Base-by-base conservation (phyloP, 1,139 yeast genomes). In the Candida frijolesensis region DNA sequence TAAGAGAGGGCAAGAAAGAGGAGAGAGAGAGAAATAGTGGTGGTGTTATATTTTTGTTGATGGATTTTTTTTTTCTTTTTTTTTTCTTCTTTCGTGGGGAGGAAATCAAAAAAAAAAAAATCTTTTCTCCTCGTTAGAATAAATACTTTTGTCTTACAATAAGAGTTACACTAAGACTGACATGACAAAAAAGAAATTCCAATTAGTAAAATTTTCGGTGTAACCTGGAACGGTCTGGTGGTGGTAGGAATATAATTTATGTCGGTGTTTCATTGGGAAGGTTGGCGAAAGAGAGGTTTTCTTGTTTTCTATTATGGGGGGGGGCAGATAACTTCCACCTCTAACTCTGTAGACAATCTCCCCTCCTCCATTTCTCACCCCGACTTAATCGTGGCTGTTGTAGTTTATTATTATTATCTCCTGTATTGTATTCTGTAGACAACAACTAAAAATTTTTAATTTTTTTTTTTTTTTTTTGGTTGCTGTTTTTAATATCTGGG, bases 11-110 rank as follows among this genome's bases (percentile, higher is more conserved):
- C n/a, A 9, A 5, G 1, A 35, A 16, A 35, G 16, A 16, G 16
- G 15, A 35, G 22, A 22, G 19, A 38, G 16, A 38, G 30, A 16
- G 30, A 19, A 11, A 18, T 38, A 34, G 37, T 19, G 30, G 42
- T 38, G 42, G 42, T 38, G 42, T 38, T 38, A 38, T 38, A 38
- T 38, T 38, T 38, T 38, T 38, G 42, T 38, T 38, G 42, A 38
- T 38, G 42, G 42, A 38, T 38, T 38, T 14, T 38, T 22, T 38
- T 38, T 38, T 38, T 22, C n/a, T 38, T 38, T 38, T 22, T 38
- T 19, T n/a, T n/a, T 38, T 14, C 3, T 6, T 16, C 27, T 16
- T 41, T 30, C 16, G 37, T 32, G 30, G 39, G 45, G 45, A 22
- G 34, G 29, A 14, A 41, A 25, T 9, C 9, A 32, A 30, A 42